Base-by-base conservation (phyloP, 495 filamentous ascomycete species). In the Symbiotaphrina buchneri region DNA sequence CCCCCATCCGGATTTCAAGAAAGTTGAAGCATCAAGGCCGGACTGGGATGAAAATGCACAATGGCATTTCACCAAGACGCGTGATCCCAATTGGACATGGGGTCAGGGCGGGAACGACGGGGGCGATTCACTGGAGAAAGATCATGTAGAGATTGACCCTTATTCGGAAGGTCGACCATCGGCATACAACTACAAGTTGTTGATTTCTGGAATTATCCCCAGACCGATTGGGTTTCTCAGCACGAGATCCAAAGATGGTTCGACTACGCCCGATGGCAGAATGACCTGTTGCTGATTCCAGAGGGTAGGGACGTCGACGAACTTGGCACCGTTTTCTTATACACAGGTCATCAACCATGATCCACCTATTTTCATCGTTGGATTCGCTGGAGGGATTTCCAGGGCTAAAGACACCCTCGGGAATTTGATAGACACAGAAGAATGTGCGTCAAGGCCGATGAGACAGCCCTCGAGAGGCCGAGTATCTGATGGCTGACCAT, bases 251-350 rank as follows among this genome's bases (percentile, higher is more conserved):
- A 55, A 57, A 34, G 68, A 73, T 44, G 70, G 65, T 34, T 50
- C 47, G 48, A 22, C 10, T 15, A 8, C 16, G 8, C 28, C 11
- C 10, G 18, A n/a, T n/a, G n/a, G n/a, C n/a, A 7, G 11, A 30
- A 10, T 34, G 26, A 32, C 2, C 17, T 6, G 11, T 16, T 17
- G 19, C 17, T 24, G 10, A 14, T 22, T 16, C 17, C n/a, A 14
- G 3, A 13, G 4, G 19, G 21, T 29, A 49, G 48, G 61, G 25
- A 52, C 28, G 16, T 56, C 58, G 38, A 60, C 58, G 3, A 95
- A 95, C 50, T 61, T 95, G 4, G 76, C 85, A 1, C 84, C 83
- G 0, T 92, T 84, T 56, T 73, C 64, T 39, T 93, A 87, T 55
- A 74, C 80, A 38, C 65, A 80, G 36, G 45, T 94, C 6, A 63